Evolutionary conservation across 352 stramenopile species (phyloP).

Genomic region (Phytopythium montanum): DNA sequence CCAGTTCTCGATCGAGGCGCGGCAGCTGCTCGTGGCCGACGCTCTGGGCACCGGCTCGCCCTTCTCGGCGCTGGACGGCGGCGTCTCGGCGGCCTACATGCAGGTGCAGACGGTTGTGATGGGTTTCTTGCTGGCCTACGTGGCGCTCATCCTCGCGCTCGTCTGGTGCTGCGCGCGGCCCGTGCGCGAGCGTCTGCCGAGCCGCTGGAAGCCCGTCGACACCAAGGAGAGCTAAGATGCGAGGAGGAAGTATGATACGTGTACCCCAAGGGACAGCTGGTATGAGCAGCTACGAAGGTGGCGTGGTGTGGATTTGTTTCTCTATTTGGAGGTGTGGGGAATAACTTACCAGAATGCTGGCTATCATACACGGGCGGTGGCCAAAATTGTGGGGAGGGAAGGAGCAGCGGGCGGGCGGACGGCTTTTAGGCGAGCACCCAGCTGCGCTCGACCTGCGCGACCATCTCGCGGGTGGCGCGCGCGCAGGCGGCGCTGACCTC

Average conservation of each 20-base stretch:
- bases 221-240: conserved; percentile 51
- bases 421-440: conserved; percentile 45
- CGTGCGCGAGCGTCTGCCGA: conserved; percentile 67
- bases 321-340: background rate
- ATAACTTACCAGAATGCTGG: conserved; percentile 3
- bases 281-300: background rate
- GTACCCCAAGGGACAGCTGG: background rate
- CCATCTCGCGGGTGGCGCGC: conserved; percentile 49
- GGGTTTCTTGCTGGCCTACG: conserved; percentile 61
- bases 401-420: too few species aligned
- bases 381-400: background rate
- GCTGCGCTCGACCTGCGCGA: conserved; percentile 54
- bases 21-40: conserved; percentile 50
- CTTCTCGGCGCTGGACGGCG: conserved; percentile 23
- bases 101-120: conserved; percentile 64
- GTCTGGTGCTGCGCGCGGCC: conserved; percentile 77
- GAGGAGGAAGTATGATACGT: background rate
- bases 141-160: conserved; percentile 61
- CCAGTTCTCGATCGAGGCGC: conserved; percentile 72
- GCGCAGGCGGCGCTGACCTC: conserved; percentile 21
- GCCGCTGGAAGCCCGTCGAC: conserved; percentile 75
- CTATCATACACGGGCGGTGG: background rate
- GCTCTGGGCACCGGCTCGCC: conserved; percentile 18
- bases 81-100: conserved; percentile 11
- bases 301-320: background rate